These are phyloP conservation scores for Haplosporangium sp. DNA, from an alignment of 371 early-diverging fungal genomes.

Conservation along the genomic window DNA sequence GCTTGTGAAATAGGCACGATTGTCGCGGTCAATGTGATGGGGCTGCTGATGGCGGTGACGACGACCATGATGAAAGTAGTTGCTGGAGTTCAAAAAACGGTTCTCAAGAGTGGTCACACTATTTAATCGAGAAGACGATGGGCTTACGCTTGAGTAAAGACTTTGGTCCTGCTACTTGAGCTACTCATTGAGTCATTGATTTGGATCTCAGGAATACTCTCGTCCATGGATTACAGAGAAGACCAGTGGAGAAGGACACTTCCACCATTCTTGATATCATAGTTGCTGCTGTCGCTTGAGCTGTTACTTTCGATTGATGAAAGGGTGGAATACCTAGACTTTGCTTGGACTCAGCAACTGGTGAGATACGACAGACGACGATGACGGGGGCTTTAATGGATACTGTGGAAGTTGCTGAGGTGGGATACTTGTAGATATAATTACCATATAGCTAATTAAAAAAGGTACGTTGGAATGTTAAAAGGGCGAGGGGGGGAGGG, in stretches of 20 bases:
- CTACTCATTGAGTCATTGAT: not conserved
- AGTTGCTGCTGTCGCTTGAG: not conserved
- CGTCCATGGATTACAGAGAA: not conserved
- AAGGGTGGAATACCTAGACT: not conserved
- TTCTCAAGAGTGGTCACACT: not conserved
- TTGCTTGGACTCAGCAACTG: constrained; percentile 18
- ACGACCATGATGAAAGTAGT: too few species aligned
- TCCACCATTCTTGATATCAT: not conserved
- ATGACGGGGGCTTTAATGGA: constrained; percentile 17
- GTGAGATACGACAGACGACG: constrained; percentile 24
- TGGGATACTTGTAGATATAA: not conserved
- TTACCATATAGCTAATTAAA: not conserved
- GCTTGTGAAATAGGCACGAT: constrained; percentile 1
- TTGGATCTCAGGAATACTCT: not conserved
- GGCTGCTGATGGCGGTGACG: not conserved
- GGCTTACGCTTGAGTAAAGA: not conserved
- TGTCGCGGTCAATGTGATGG: not conserved
- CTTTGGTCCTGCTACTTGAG: not conserved
- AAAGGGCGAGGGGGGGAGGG: too few species aligned
- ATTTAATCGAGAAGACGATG: not conserved
- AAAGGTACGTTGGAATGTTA: too few species aligned
- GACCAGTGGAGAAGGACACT: not conserved
- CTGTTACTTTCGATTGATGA: not conserved
- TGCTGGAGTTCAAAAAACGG: not conserved
- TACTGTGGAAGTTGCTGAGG: not conserved